These are phyloP conservation scores for Alloteropsis semialata DNA, from an alignment of 176 grass and related monocot genomes.

Conservation along the genomic window DNA sequence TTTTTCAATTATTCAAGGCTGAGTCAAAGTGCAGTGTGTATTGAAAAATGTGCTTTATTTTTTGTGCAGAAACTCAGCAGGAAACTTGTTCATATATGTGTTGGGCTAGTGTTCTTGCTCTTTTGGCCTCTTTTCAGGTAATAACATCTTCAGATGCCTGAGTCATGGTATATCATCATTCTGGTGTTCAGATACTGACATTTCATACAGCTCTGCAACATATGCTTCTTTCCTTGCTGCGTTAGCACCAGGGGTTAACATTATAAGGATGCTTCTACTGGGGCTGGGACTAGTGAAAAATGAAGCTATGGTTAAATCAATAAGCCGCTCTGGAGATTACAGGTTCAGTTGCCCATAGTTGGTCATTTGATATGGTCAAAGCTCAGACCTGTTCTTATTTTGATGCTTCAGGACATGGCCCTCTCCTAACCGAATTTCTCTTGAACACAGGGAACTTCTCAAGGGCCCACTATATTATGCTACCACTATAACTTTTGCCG, in stretches of 20 bases:
- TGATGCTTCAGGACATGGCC: neutral
- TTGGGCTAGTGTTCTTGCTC: constrained; percentile 82
- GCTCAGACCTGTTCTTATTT: neutral
- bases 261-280: constrained; percentile 82
- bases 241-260: constrained; percentile 69
- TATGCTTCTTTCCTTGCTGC: constrained; percentile 79
- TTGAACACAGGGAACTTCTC: constrained; percentile 76
- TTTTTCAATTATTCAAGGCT: neutral
- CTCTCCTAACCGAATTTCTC: constrained; percentile 13
- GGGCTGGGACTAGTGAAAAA: constrained; percentile 73
- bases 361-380: neutral
- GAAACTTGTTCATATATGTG: constrained; percentile 87
- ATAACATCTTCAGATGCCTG: neutral
- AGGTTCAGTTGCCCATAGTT: constrained; percentile 42
- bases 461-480: constrained; percentile 93
- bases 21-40: neutral
- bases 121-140: constrained; percentile 97
- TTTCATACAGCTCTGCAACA: constrained; percentile 55
- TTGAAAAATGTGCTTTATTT: constrained; percentile 12
- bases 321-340: constrained; percentile 69
- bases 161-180: neutral
- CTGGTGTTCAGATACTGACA: constrained; percentile 21
- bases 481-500: constrained; percentile 75
- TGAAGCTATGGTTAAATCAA: constrained; percentile 91
- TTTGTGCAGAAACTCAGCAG: constrained; percentile 71